These are phyloP conservation scores for Pulveroboletus ravenelii DNA, from an alignment of 768 basidiomycete species.

Conservation along the genomic window DNA sequence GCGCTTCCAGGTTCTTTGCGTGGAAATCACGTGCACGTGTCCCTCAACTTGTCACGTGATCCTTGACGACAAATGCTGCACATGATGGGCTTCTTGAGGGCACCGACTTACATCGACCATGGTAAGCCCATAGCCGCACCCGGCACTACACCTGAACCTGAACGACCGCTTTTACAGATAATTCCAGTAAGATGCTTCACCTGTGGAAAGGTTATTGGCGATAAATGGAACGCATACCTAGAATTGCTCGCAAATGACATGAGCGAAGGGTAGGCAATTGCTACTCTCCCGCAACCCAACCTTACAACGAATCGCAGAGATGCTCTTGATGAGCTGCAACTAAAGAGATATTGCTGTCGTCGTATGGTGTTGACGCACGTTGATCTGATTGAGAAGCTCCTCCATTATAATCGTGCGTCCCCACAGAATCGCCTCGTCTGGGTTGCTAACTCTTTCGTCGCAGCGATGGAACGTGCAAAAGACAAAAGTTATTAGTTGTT, in stretches of 20 bases:
- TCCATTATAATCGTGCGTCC: conserved; percentile 86
- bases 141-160: neutral
- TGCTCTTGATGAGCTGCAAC: conserved; percentile 80
- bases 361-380: conserved; percentile 98
- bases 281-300: neutral
- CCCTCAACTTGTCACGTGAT: conserved; percentile 4
- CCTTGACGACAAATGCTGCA: neutral
- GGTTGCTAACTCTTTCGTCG: neutral
- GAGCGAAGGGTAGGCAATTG: conserved; percentile 74
- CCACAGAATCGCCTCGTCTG: conserved; percentile 25
- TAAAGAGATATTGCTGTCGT: conserved; percentile 94
- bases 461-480: conserved; percentile 33
- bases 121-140: conserved; percentile 12
- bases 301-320: conserved; percentile 47
- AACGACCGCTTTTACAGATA: conserved; percentile 50
- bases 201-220: conserved; percentile 95
- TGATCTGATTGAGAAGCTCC: conserved; percentile 93
- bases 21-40: conserved; percentile 26
- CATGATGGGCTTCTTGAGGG: neutral
- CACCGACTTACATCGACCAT: conserved; percentile 13
- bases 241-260: conserved; percentile 74
- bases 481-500: conserved; percentile 21
- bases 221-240: conserved; percentile 91
- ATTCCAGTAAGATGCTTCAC: conserved; percentile 96
- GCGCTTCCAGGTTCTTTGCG: conserved; percentile 4